Evolutionary conservation across 179 eudicot species (phyloP).

Genomic region (Beta lomatogona): DNA sequence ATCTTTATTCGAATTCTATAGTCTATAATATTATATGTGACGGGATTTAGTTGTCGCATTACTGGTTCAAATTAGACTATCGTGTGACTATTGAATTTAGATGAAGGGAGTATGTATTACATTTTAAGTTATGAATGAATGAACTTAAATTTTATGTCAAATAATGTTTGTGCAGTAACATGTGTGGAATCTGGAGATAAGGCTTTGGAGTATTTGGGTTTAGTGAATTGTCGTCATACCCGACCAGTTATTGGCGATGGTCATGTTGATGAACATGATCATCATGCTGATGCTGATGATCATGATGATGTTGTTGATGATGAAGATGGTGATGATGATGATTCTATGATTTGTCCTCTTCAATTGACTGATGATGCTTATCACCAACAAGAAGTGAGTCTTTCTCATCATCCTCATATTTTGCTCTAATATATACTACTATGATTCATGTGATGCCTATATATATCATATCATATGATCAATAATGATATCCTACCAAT

Average conservation of each 20-base stretch:
- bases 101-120: not conserved
- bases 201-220: constrained; percentile 57
- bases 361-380: constrained; percentile 18
- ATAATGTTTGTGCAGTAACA: constrained; percentile 36
- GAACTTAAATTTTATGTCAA: not conserved
- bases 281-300: not conserved
- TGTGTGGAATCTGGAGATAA: constrained; percentile 66
- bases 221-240: constrained; percentile 30
- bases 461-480: too few relatives aligned
- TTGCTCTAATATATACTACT: not conserved
- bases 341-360: constrained; percentile 22
- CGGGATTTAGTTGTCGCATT: too few relatives aligned
- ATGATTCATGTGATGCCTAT: not conserved
- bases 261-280: not conserved
- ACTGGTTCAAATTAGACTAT: not conserved
- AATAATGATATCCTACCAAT: too few relatives aligned
- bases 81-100: not conserved
- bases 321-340: not conserved
- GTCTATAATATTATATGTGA: not conserved
- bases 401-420: not conserved
- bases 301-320: not conserved
- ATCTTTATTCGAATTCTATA: not conserved
- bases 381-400: constrained; percentile 22
- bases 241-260: not conserved
- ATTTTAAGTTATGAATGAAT: not conserved